phyloP scores from a whole-genome alignment of 164 flowering plant species.

The Pachysandra terminalis region DNA sequence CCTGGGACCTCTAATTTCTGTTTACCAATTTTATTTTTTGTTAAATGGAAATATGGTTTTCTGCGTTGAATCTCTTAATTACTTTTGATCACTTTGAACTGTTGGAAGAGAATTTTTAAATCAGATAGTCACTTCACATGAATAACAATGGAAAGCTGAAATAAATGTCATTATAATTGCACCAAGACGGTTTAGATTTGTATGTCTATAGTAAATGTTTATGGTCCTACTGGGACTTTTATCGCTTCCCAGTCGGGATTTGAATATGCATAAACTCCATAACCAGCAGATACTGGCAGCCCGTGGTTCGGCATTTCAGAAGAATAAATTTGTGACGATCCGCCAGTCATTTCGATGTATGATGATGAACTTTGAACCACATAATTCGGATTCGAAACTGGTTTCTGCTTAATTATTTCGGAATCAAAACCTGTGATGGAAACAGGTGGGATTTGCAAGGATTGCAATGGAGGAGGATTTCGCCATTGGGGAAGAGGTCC shows the following conservation, averaged over 20 bases:
- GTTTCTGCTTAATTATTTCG: conserved; percentile 8
- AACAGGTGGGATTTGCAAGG: conserved; percentile 48
- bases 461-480: conserved; percentile 61
- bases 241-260: conserved; percentile 37
- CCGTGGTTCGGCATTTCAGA: conserved; percentile 14
- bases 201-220: conserved; percentile 18
- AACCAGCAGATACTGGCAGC: conserved; percentile 16
- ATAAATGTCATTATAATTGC: no score
- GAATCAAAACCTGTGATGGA: conserved; percentile 28
- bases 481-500: conserved; percentile 83
- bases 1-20: no score
- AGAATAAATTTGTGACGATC: conserved; percentile 30
- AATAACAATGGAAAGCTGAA: no score
- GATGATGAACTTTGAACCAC: conserved; percentile 13
- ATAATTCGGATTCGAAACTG: conserved; percentile 4
- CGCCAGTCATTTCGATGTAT: conserved; percentile 24
- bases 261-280: conserved; percentile 10
- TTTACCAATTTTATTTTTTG: no score
- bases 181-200: conserved; percentile 6
- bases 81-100: no score
- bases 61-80: no score
- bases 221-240: conserved; percentile 31
- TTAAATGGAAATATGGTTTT: no score
- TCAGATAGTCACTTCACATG: no score
- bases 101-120: no score